Base-by-base conservation (phyloP, 1,139 yeast species). In the Taphrina deformans region DNA sequence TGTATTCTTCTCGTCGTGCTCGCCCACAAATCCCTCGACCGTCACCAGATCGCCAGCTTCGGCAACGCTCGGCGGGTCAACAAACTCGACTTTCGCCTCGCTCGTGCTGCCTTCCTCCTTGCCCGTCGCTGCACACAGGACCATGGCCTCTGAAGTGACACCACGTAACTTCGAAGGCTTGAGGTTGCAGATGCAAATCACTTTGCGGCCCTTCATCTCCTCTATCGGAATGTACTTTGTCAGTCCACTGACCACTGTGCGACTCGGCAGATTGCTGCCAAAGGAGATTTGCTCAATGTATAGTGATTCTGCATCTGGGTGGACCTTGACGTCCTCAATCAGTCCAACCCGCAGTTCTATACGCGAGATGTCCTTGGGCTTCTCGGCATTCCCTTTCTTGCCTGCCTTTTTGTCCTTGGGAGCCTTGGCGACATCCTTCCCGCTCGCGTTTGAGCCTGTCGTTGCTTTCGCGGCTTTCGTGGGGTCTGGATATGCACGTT, bases 221-320 rank as follows among this genome's bases (percentile, higher is more conserved):
- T 89, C 96, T 68, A 89, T 75, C 27, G 95, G 85, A 71, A 88
- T 81, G 77, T 85, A 83, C 70, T 86, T 85, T 65, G 89, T 96
- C 71, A 92, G 80, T 69, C 99, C 99, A 16, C 97, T 89, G 80
- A 99, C 95, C 63, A 95, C 96, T 55, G 97, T 95, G 81, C 99
- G 86, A 75, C 99, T 99, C 67, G 96, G 96, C 74, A 89, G 96
- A 70, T 82, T 92, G 73, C 93, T 99, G 70, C 99, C 99, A 82
- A 90, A 87, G 70, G 95, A 91, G 73, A 95, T 93, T 65, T 99
- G 93, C 38, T 98, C 92, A 68, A 93, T 96, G 76, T 95, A 95
- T 73, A 95, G 82, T 2, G 96, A 83, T 78, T 95, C 99, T 45
- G 99, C 99, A 75, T 95, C 95, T 69, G 99, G 99, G 79, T 95